phyloP scores from a whole-genome alignment of 139 green algal genomes.

The Chara braunii region DNA sequence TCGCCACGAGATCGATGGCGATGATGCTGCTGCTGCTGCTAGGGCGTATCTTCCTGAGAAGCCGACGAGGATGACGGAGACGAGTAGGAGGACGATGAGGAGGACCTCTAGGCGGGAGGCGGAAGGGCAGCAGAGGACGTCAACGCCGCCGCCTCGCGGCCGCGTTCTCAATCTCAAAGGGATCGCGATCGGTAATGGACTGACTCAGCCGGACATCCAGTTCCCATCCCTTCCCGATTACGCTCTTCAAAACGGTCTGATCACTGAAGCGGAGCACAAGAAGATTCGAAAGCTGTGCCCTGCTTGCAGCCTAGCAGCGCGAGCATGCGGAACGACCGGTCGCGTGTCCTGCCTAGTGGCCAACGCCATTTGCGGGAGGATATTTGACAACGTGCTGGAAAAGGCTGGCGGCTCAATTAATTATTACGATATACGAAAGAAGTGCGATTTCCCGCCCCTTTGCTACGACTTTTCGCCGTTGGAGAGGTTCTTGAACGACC shows the following conservation, averaged over 20 bases:
- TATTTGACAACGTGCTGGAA: conserved; percentile 22
- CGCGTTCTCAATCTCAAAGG: conserved; percentile 41
- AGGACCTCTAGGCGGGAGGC: no score
- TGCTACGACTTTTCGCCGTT: conserved; percentile 47
- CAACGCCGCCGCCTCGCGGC: no score
- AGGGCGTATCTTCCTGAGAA: no score
- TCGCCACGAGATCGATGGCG: neutral
- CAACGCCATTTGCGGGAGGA: conserved; percentile 18
- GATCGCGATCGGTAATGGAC: conserved; percentile 83
- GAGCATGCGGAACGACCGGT: conserved; percentile 5
- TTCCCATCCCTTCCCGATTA: conserved; percentile 70
- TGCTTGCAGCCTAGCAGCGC: neutral
- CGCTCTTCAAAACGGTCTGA: conserved; percentile 59
- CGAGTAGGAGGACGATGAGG: no score
- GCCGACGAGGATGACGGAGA: no score
- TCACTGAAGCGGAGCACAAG: conserved; percentile 40
- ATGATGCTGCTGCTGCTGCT: neutral
- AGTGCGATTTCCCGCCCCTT: conserved; percentile 28
- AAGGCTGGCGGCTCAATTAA: no score
- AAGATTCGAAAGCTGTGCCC: neutral
- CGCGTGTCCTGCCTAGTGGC: conserved; percentile 13
- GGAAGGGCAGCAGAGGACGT: no score
- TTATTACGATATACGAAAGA: conserved; percentile 49
- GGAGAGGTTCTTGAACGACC: conserved; percentile 32
- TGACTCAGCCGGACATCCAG: conserved; percentile 84